Conservation (phyloP, 2,329 filamentous ascomycete species). For the Arthrocladium fulminans region DNA sequence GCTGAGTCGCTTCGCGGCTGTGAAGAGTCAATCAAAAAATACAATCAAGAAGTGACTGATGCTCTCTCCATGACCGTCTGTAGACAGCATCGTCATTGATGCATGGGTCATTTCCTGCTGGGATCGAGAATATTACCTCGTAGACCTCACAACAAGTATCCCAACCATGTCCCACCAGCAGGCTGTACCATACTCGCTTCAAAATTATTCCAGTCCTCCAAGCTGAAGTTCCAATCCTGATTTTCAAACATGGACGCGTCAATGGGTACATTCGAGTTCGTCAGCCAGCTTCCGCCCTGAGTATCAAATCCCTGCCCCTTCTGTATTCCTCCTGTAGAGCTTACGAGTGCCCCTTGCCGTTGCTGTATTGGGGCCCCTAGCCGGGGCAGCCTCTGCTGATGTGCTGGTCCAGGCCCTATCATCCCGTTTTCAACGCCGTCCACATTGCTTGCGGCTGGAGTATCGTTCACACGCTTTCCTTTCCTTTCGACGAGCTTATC, state of each 20-base stretch:
- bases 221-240: conserved; percentile 11
- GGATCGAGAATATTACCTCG: background rate
- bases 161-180: conserved; percentile 5
- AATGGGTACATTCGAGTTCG: conserved; percentile 21
- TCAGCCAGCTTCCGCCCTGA: conserved; percentile 4
- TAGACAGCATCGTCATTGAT: background rate
- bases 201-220: conserved; percentile 9
- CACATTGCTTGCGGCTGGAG: background rate
- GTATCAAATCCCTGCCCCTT: conserved; percentile 1
- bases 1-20: too few species aligned
- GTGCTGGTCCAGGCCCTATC: background rate
- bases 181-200: conserved; percentile 8
- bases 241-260: conserved; percentile 40
- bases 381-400: background rate
- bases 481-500: background rate
- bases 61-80: background rate
- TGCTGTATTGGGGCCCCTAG: background rate
- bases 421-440: background rate
- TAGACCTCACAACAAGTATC: conserved; percentile 3
- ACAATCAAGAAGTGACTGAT: too few species aligned
- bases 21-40: too few species aligned
- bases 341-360: background rate
- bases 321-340: too few species aligned
- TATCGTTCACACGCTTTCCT: background rate
- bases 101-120: background rate